These are phyloP conservation scores for Rhodotorula babjevae DNA, from an alignment of 768 basidiomycete genomes.

Conservation along the genomic window DNA sequence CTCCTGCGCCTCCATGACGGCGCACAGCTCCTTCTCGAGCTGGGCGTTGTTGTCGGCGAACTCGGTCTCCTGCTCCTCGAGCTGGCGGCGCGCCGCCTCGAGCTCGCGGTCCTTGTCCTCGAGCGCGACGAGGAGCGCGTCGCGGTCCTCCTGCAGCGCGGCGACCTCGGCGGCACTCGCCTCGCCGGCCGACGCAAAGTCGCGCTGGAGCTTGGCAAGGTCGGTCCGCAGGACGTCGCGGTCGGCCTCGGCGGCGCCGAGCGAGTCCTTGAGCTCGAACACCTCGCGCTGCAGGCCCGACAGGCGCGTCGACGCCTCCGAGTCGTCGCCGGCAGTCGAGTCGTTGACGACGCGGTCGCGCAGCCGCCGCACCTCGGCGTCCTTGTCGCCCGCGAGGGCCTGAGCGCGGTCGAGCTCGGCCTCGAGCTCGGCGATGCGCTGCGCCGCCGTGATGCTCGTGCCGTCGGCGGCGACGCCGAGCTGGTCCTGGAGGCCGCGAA, in stretches of 20 bases:
- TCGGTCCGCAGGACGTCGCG: constrained; percentile 22
- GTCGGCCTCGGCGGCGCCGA: constrained; percentile 9
- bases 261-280: constrained; percentile 38
- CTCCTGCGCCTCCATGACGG: constrained; percentile 42
- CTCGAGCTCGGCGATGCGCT: constrained; percentile 32
- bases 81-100: constrained; percentile 16
- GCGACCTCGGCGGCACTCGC: constrained; percentile 5
- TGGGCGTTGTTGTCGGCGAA: constrained; percentile 40
- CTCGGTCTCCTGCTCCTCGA: constrained; percentile 38
- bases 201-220: constrained; percentile 14
- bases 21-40: constrained; percentile 41
- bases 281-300: constrained; percentile 36
- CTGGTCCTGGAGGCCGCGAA: constrained; percentile 13
- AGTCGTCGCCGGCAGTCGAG: background rate
- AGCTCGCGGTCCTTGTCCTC: constrained; percentile 40
- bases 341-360: constrained; percentile 4
- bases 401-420: constrained; percentile 1
- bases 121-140: constrained; percentile 30
- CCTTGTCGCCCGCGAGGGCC: background rate
- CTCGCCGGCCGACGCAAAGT: constrained; percentile 12
- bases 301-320: background rate
- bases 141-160: background rate
- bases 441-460: background rate
- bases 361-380: constrained; percentile 7
- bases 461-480: background rate